Base-by-base conservation (phyloP, 495 filamentous ascomycete genomes). In the Penicillium turbatum region DNA sequence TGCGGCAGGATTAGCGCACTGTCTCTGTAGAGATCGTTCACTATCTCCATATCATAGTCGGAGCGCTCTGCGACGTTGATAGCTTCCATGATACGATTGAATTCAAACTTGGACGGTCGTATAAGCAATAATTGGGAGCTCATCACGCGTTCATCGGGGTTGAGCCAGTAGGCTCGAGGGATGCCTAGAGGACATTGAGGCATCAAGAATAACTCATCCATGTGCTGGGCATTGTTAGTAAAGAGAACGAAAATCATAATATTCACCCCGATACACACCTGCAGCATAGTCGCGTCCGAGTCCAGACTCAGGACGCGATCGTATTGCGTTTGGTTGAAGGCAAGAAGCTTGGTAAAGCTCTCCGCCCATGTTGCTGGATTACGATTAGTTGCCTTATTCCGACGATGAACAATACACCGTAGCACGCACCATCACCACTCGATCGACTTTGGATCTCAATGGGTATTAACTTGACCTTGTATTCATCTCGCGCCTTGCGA, bases 1-100 rank as follows among this genome's bases (percentile, higher is more conserved):
- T 89, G 86, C 3, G 87, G 87, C 0, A 90, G 64, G n/a, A 90
- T 73, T 54, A 86, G 64, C 4, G 83, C 84, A 32, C 61, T 76
- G 21, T 82, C 72, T 2, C 62, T 67, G 48, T 85, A 88, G 19
- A 88, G 72, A 5, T 71, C 56, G 59, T 89, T 88, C 24, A 88
- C 56, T 5, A 88, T 78, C 10, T 88, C 85, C 83, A 85, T 85
- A 54, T 86, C 80, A 50, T 79, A 84, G 17, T 76, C 73, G 17
- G 19, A 8, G 13, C 12, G 31, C 26, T 11, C 13, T 70, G 59
- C 8, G n/a, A 53, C 38, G 6, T 69, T 48, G 31, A 76, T 71
- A 6, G 61, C 63, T 24, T 70, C 65, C 61, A 76, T 68, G 24
- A 85, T 65, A 12, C 73, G 74, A 9, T 61, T 59, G 27, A 82